Evolutionary conservation across 2,329 filamentous ascomycete genomes (phyloP).

Genomic region (Alternaria conjuncta): DNA sequence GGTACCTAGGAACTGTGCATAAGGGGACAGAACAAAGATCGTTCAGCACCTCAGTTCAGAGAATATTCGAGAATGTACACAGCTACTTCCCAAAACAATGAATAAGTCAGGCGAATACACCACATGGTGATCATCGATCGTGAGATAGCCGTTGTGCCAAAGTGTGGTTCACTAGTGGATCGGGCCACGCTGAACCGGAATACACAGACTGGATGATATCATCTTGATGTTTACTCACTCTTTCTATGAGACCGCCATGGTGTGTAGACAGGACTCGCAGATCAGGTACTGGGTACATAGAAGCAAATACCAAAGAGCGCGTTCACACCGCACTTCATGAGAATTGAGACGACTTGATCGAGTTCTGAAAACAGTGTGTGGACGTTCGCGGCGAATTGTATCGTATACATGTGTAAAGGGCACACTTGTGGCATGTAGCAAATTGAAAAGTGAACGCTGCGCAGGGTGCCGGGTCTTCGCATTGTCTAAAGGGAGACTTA

Average conservation of each 20-base stretch:
- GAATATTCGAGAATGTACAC: not conserved
- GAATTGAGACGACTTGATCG: not conserved
- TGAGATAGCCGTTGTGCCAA: not conserved
- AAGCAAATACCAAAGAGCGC: not conserved
- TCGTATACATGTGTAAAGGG: not conserved
- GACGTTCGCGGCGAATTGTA: not conserved
- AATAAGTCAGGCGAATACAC: not conserved
- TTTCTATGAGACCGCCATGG: not conserved
- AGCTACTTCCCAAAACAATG: not conserved
- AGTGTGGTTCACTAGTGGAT: slow-evolving; percentile 6
- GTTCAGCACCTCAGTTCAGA: not conserved
- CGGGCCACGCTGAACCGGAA: not conserved
- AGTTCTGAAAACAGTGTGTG: not conserved
- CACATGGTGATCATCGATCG: not conserved
- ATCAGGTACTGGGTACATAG: not conserved
- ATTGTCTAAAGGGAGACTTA: not conserved
- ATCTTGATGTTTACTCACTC: not conserved
- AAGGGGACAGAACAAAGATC: not conserved
- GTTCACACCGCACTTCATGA: not conserved
- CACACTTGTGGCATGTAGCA: not conserved
- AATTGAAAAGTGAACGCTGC: not conserved
- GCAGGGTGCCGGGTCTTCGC: not conserved
- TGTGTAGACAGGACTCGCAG: not conserved
- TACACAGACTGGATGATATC: not conserved
- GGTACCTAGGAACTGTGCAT: not conserved